phyloP scores from a whole-genome alignment of 495 filamentous ascomycete genomes.

The Penicillium atrosanguineum region DNA sequence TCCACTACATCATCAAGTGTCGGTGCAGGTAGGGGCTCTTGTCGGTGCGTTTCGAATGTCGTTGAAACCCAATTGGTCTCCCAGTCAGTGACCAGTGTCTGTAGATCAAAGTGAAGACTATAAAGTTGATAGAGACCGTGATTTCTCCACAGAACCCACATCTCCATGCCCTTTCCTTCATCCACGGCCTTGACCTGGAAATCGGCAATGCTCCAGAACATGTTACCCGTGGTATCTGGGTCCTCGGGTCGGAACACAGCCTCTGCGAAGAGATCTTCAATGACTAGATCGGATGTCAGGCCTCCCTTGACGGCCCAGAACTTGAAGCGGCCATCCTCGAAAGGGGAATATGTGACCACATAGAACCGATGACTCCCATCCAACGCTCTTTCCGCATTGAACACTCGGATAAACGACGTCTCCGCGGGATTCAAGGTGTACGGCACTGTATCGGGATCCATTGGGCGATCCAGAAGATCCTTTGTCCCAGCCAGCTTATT shows the following conservation, averaged over 20 bases:
- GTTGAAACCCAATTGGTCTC: constrained; percentile 69
- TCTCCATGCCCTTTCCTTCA: constrained; percentile 54
- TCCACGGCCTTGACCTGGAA: constrained; percentile 64
- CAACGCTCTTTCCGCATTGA: constrained; percentile 53
- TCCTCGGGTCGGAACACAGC: constrained; percentile 62
- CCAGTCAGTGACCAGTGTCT: constrained; percentile 57
- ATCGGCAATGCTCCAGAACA: constrained; percentile 84
- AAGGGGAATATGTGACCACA: constrained; percentile 81
- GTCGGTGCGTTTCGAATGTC: constrained; percentile 57
- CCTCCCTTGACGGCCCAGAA: constrained; percentile 80
- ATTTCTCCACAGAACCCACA: constrained; percentile 89
- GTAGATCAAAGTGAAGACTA: constrained; percentile 56
- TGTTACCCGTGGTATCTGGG: constrained; percentile 65
- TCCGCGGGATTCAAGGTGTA: constrained; percentile 77
- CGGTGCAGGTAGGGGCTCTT: constrained; percentile 50
- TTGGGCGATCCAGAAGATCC: constrained; percentile 63
- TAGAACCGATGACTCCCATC: constrained; percentile 64
- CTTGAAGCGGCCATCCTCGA: constrained; percentile 87
- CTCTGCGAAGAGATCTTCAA: constrained; percentile 68
- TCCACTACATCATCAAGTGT: constrained; percentile 61
- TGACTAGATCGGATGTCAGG: constrained; percentile 56
- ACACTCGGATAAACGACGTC: constrained; percentile 67
- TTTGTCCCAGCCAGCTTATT: constrained; percentile 68
- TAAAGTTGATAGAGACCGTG: constrained; percentile 75
- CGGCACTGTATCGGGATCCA: constrained; percentile 55